Conservation (phyloP, 371 early-diverging fungal species). For the Rhizopus stolonifer region DNA sequence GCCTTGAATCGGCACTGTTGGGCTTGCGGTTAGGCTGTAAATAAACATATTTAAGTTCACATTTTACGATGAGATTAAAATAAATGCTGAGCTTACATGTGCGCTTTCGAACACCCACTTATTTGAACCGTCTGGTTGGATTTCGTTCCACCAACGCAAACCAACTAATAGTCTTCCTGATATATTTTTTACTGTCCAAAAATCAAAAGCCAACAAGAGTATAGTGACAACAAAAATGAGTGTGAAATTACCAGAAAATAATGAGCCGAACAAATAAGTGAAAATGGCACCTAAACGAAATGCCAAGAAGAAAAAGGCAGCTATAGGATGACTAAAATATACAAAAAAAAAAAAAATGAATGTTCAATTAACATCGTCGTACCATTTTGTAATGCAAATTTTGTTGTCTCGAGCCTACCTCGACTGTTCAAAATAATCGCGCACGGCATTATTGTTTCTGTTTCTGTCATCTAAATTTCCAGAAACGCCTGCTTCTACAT, state of each 20-base stretch:
- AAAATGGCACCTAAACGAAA: slow-evolving; percentile 82
- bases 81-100: slow-evolving; percentile 56
- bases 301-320: slow-evolving; percentile 85
- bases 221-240: slow-evolving; percentile 91
- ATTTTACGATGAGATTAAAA: not conserved
- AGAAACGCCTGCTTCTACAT: slow-evolving; percentile 21
- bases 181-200: slow-evolving; percentile 98
- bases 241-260: slow-evolving; percentile 82
- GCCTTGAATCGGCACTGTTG: slow-evolving; percentile 83
- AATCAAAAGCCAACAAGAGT: slow-evolving; percentile 91
- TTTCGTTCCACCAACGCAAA: slow-evolving; percentile 98
- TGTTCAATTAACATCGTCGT: no score
- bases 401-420: slow-evolving; percentile 31
- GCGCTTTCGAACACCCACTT: slow-evolving; percentile 95
- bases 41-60: not conserved
- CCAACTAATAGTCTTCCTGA: slow-evolving; percentile 95
- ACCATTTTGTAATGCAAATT: no score
- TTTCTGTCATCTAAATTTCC: slow-evolving; percentile 1
- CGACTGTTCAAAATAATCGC: slow-evolving; percentile 47
- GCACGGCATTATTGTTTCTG: slow-evolving; percentile 28
- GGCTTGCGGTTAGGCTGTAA: slow-evolving; percentile 62
- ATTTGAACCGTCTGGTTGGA: slow-evolving; percentile 88
- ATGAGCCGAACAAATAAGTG: slow-evolving; percentile 79
- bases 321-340: slow-evolving; percentile 85
- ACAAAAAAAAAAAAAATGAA: no score